Percentiles rank a stretch among this genome's conserved stretches.
Evolutionary conservation across 768 basidiomycete species (phyloP).

Genomic region (Symmetrospora coprosmae): DNA sequence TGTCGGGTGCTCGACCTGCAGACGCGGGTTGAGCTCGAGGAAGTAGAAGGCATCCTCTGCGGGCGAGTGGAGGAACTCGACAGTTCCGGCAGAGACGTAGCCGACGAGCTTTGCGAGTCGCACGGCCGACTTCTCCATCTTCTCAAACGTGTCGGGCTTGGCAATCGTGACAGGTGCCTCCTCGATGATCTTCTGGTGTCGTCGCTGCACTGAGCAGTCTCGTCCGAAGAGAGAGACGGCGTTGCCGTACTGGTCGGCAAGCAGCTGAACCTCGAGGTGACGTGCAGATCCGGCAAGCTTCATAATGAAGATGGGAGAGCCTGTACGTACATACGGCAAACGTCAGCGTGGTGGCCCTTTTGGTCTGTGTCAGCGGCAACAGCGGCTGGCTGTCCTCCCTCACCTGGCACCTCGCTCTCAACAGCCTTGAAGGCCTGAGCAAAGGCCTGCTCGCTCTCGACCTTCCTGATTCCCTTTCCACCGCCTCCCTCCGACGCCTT

Average conservation of each 20-base stretch:
- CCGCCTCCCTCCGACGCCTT: constrained; percentile 98
- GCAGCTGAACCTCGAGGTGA: constrained; percentile 92
- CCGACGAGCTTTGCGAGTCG: constrained; percentile 96
- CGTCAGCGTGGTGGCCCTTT: no score
- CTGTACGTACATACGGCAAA: constrained; percentile 39
- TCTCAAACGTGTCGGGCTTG: constrained; percentile 71
- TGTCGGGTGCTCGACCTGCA: constrained; percentile 98
- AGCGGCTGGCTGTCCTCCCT: no score
- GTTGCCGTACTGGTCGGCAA: constrained; percentile 98
- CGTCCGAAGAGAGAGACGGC: constrained; percentile 98
- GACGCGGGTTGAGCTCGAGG: constrained; percentile 95
- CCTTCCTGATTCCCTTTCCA: constrained; percentile 96
- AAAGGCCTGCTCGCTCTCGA: constrained; percentile 70
- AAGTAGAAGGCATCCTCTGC: constrained; percentile 90
- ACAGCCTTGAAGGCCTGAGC: constrained; percentile 91
- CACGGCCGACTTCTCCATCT: constrained; percentile 99
- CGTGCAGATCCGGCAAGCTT: constrained; percentile 95
- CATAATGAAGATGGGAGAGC: constrained; percentile 99
- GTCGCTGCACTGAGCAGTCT: constrained; percentile 96
- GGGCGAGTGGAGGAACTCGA: constrained; percentile 72
- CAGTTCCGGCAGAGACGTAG: constrained; percentile 92
- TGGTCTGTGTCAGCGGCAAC: no score
- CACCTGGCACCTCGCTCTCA: constrained; percentile 89
- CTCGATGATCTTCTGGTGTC: constrained; percentile 99
- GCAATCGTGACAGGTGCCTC: constrained; percentile 99